These are phyloP conservation scores for Pascua sp. DNA, from an alignment of 1,284 basidiomycete genomes.

Conservation along the genomic window DNA sequence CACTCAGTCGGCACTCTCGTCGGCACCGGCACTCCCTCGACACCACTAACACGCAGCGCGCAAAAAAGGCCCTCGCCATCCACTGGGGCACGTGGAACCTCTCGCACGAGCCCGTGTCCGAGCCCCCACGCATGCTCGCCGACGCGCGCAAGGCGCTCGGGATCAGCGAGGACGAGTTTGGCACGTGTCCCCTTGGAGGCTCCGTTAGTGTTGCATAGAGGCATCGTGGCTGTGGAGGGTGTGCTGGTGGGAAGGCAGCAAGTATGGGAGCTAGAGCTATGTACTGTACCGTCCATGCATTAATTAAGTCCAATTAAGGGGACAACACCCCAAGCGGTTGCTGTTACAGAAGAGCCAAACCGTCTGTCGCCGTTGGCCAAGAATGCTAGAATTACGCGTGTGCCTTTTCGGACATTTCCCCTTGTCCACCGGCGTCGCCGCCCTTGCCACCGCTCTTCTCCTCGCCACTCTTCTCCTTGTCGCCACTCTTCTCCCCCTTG, in stretches of 20 bases:
- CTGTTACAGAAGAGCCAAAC: too few species aligned
- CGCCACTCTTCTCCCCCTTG: background rate
- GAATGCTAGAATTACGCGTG: too few species aligned
- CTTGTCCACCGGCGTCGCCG: background rate
- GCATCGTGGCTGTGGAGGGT: too few species aligned
- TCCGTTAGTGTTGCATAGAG: slow-evolving; percentile 6
- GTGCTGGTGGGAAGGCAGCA: too few species aligned
- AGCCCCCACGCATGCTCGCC: slow-evolving; percentile 58
- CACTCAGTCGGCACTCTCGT: background rate
- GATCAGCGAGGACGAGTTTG: slow-evolving; percentile 56
- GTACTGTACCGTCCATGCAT: too few species aligned
- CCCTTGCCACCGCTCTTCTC: background rate
- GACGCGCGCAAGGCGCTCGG: slow-evolving; percentile 56
- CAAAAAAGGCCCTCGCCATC: slow-evolving; percentile 61
- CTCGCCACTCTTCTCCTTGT: background rate
- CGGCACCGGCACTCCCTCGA: too few species aligned
- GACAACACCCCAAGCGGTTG: too few species aligned
- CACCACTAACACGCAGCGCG: slow-evolving; percentile 27
- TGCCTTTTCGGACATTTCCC: too few species aligned
- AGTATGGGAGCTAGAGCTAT: too few species aligned
- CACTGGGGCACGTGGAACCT: slow-evolving; percentile 61
- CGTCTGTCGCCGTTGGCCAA: too few species aligned
- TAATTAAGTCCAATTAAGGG: too few species aligned
- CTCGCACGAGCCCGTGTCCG: slow-evolving; percentile 56
- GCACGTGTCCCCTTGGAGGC: slow-evolving; percentile 12